Base-by-base conservation (phyloP, 2,329 filamentous ascomycete species). In the Colletotrichum cuscutae region DNA sequence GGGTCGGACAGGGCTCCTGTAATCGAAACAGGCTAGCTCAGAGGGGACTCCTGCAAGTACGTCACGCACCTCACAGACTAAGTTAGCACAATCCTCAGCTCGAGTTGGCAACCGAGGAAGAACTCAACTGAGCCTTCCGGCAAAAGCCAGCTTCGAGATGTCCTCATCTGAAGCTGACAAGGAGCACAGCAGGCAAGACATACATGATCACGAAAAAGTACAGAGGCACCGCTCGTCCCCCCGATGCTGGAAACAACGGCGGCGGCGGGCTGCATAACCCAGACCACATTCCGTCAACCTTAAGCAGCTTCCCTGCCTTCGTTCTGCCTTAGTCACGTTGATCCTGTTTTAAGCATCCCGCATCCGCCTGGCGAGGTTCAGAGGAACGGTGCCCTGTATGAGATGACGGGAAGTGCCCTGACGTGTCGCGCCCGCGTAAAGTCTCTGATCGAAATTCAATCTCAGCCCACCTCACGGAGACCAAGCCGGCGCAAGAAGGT, bases 351-450 rank as follows among this genome's bases (percentile, higher is more conserved):
- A 11, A 64, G n/a, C 32, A 26, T 60, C 57, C 32, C 57, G 12
- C 56, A 15, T 8, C 28, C 13, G 22, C 24, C 15, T 13, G 30
- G 22, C 60, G 71, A 71, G 61, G 67, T 73, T 71, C 61, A 52
- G 35, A 70, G 37, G 52, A 71, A 54, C 60, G 35, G 67, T 72
- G 49, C 61, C 61, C 54, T 71, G 71, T 70, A 65, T 73, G 66
- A 65, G 71, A 73, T 61, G 71, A 71, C 71, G 61, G 60, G 71
- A 73, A 71, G 71, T 49, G 49, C 71, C 71, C 67, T 65, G 71
- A 32, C 66, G 54, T 61, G 60, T 72, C 66, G 59, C 59, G 37
- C 19, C 19, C 42, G 59, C 57, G 58, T 30, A 46, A 69, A 53
- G 15, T 69, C 13, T 64, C 53, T 72, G 65, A 37, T 59, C 59